These are phyloP conservation scores for Heliamphora pulchella DNA, from an alignment of 179 eudicot genomes.

Conservation along the genomic window DNA sequence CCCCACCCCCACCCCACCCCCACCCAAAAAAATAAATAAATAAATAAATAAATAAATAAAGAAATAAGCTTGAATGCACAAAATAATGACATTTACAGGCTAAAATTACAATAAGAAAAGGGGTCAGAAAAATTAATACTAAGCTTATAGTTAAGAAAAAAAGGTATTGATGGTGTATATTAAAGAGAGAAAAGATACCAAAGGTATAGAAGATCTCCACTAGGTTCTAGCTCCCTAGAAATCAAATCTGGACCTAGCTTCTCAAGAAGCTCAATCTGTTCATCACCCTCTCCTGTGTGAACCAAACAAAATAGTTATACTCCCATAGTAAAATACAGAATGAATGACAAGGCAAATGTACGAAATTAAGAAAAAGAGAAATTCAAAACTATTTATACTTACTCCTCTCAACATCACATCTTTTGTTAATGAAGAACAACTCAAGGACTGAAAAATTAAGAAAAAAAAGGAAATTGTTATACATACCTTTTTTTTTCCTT, in stretches of 20 bases:
- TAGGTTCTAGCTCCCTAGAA: slow-evolving; percentile 28
- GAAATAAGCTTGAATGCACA: too few species aligned
- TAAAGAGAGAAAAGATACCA: slow-evolving; percentile 9
- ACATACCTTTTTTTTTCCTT: too few species aligned
- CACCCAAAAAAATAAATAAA: too few species aligned
- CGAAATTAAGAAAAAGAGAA: not conserved
- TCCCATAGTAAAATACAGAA: not conserved
- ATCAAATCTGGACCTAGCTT: slow-evolving; percentile 48
- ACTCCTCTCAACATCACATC: slow-evolving; percentile 36
- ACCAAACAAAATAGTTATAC: not conserved
- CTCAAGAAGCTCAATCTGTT: slow-evolving; percentile 35
- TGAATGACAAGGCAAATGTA: too few species aligned
- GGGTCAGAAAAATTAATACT: too few species aligned
- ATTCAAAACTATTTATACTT: slow-evolving; percentile 11
- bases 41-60: too few species aligned
- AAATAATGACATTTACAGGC: too few species aligned
- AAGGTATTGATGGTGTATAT: too few species aligned
- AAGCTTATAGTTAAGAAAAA: too few species aligned
- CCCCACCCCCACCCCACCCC: too few species aligned
- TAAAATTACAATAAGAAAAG: too few species aligned
- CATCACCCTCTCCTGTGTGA: slow-evolving; percentile 33
- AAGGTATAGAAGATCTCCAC: slow-evolving; percentile 48
- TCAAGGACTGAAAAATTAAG: slow-evolving; percentile 29
- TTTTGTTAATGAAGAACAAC: slow-evolving; percentile 33
- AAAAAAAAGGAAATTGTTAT: too few species aligned